Base-by-base conservation (phyloP, 2,329 filamentous ascomycete genomes). In the Pseudocercospora vitis region DNA sequence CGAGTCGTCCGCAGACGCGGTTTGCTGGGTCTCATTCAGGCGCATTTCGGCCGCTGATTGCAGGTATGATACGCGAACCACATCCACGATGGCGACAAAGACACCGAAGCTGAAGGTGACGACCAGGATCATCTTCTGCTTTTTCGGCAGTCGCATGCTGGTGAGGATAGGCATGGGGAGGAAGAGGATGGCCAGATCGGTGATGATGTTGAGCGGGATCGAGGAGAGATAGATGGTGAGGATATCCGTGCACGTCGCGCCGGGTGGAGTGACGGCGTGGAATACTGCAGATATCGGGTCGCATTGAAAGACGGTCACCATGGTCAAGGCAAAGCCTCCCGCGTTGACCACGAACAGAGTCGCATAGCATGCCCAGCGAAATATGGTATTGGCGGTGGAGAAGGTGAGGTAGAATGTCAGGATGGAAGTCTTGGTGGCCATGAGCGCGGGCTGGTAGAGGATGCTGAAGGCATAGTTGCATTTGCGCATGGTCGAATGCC, bases 371-470 rank as follows among this genome's bases (percentile, higher is more conserved):
- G 86, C 85, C 72, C 87, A 82, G 55, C 87, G 84, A 60, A 96
- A 86, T 46, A 91, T 77, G 58, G 83, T 83, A 61, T 95, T 84
- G 55, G 89, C 88, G 64, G 86, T 87, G 21, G 89, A 88, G 44
- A 96, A 78, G 33, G 87, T 86, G 46, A 96, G 78, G 73, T 95
- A 96, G 71, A 96, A 96, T 49, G 94, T 80, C 53, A 96, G 78
- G 63, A 96, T 89, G n/a, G 90, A 95, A 0, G 89, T 91, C 73
- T 96, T 96, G 47, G 89, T 90, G 2, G 87, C 85, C 89, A 95
- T 95, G 52, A 96, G 78, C 3, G 89, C 87, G 9, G 91, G 91
- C 67, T 96, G 95, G 70, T 85, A 84, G 46, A 86, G 72, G 21
- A 85, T 79, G 14, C 79, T 81, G 63, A 85, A 84, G 45, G 75